phyloP scores from a whole-genome alignment of 2,329 filamentous ascomycete genomes.

The Leptodontidium sp. region DNA sequence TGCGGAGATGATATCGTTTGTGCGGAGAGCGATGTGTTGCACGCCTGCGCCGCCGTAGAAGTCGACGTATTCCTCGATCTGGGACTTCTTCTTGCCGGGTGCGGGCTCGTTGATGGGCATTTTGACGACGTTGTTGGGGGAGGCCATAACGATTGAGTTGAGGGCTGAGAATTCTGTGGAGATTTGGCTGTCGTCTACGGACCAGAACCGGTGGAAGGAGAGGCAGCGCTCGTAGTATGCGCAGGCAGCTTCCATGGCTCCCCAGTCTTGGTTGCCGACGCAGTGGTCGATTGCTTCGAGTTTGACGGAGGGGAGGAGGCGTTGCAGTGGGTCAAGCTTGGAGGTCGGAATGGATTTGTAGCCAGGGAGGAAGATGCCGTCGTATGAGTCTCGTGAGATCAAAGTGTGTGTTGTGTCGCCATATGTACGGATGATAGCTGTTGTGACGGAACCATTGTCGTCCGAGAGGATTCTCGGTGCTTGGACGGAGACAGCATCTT shows the following conservation, averaged over 20 bases:
- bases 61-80: slow-evolving; percentile 92
- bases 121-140: slow-evolving; percentile 85
- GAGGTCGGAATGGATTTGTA: slow-evolving; percentile 64
- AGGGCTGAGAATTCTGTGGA: slow-evolving; percentile 92
- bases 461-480: slow-evolving; percentile 63
- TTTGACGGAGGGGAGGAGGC: slow-evolving; percentile 66
- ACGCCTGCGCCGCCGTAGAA: slow-evolving; percentile 92
- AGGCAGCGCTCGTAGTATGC: slow-evolving; percentile 85
- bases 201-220: slow-evolving; percentile 97
- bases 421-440: slow-evolving; percentile 88
- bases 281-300: slow-evolving; percentile 91
- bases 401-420: slow-evolving; percentile 96
- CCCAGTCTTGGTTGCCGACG: slow-evolving; percentile 96
- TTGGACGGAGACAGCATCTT: slow-evolving; percentile 69
- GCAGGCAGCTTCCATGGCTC: slow-evolving; percentile 77
- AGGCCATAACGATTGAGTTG: slow-evolving; percentile 89
- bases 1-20: slow-evolving; percentile 77
- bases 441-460: slow-evolving; percentile 71
- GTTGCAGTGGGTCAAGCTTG: slow-evolving; percentile 47
- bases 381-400: slow-evolving; percentile 75
- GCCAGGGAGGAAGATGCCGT: slow-evolving; percentile 82
- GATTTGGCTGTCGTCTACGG: slow-evolving; percentile 91
- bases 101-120: slow-evolving; percentile 99
- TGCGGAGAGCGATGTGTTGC: slow-evolving; percentile 91
- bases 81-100: slow-evolving; percentile 85